Evolutionary conservation across 768 basidiomycete species (phyloP).

Genomic region (Floccularia luteovirens): DNA sequence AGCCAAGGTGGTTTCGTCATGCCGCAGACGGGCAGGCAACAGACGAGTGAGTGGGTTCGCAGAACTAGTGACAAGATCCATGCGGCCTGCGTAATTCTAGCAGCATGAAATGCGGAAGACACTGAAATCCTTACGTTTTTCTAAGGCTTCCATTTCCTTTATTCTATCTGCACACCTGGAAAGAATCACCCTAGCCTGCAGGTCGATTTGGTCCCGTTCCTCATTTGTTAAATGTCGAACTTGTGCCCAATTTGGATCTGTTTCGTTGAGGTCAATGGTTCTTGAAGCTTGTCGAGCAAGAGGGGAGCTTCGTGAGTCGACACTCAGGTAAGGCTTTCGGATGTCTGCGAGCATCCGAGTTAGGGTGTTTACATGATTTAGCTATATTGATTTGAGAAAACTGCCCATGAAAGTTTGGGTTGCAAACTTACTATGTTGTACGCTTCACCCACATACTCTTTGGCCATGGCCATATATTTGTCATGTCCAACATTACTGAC

Average conservation of each 20-base stretch:
- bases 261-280: slow-evolving; percentile 45
- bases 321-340: slow-evolving; percentile 82
- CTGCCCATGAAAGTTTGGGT: not conserved
- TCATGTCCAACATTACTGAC: slow-evolving; percentile 26
- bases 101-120: slow-evolving; percentile 9
- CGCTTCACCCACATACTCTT: slow-evolving; percentile 69
- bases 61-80: slow-evolving; percentile 56
- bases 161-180: slow-evolving; percentile 82
- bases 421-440: slow-evolving; percentile 51
- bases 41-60: slow-evolving; percentile 60
- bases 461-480: slow-evolving; percentile 36
- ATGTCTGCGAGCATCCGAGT: slow-evolving; percentile 67
- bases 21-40: slow-evolving; percentile 63
- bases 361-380: slow-evolving; percentile 66
- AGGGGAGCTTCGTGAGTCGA: slow-evolving; percentile 53
- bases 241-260: slow-evolving; percentile 47
- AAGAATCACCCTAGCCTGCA: slow-evolving; percentile 82
- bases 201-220: slow-evolving; percentile 93
- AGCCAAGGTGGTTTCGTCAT: slow-evolving; percentile 42
- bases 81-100: slow-evolving; percentile 41
- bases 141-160: slow-evolving; percentile 79
- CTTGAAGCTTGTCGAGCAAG: slow-evolving; percentile 42
- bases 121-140: slow-evolving; percentile 62
- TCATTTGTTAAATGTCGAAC: slow-evolving; percentile 75
- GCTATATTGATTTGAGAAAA: slow-evolving; percentile 26